phyloP scores from a whole-genome alignment of 1,284 basidiomycete genomes.

The Heterobasidion parviporum region DNA sequence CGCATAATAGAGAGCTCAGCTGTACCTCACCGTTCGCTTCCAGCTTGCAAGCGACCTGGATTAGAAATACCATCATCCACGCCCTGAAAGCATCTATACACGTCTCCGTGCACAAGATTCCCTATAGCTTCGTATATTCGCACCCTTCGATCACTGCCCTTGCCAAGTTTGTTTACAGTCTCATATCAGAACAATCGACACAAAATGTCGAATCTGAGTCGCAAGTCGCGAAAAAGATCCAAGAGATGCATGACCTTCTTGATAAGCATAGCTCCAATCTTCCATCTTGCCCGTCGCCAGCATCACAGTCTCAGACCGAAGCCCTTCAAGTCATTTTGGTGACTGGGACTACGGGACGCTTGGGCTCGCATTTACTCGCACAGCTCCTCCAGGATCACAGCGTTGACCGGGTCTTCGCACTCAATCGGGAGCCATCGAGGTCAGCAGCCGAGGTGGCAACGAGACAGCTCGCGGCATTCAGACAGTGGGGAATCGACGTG shows the following conservation, averaged over 20 bases:
- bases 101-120: not conserved
- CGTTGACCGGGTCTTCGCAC: conserved; percentile 15
- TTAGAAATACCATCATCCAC: conserved; percentile 9
- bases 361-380: conserved; percentile 17
- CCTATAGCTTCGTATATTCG: conserved; percentile 6
- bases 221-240: not conserved
- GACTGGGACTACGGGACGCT: conserved; percentile 20
- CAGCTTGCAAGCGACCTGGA: conserved; percentile 11
- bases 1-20: not conserved
- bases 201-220: not conserved
- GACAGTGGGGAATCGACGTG: not conserved
- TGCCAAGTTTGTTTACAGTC: not conserved
- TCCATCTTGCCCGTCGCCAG: conserved; percentile 3
- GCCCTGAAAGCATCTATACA: not conserved
- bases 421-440: conserved; percentile 21
- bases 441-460: conserved; percentile 6
- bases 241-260: conserved; percentile 8
- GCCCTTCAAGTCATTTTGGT: conserved; percentile 19
- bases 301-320: conserved; percentile 1
- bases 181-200: not conserved
- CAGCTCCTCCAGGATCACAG: conserved; percentile 11
- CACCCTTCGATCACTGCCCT: conserved; percentile 3
- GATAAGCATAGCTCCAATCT: conserved; percentile 12
- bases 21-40: not conserved
- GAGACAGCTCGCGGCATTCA: not conserved